Evolutionary conservation across 441 rosid genomes (phyloP).

Genomic region (Corymbia calophylla): DNA sequence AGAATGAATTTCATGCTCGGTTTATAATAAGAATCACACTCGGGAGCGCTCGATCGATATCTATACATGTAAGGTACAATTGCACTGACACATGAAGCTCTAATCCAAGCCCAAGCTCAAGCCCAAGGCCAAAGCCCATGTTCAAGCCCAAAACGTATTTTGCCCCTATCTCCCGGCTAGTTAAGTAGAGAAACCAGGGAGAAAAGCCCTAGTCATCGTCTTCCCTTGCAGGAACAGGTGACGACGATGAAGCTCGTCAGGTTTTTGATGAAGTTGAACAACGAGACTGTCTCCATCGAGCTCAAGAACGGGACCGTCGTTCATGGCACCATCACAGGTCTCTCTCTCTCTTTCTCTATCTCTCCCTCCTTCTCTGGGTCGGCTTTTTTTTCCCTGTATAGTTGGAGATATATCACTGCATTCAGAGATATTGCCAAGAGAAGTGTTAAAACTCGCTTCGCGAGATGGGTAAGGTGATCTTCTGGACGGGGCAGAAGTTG

Average conservation of each 20-base stretch:
- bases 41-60: not conserved
- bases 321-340: slow-evolving; percentile 93
- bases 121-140: not conserved
- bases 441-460: not conserved
- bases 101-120: not conserved
- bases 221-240: not conserved
- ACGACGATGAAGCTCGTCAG: slow-evolving; percentile 18
- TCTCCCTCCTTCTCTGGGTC: not conserved
- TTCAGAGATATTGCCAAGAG: not conserved
- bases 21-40: not conserved
- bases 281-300: slow-evolving; percentile 92
- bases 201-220: not conserved
- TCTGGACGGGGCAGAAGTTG: not conserved
- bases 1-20: not conserved
- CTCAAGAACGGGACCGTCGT: slow-evolving; percentile 93
- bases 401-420: not conserved
- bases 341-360: not conserved
- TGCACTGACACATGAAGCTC: not conserved
- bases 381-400: not conserved
- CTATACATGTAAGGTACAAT: not conserved
- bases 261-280: slow-evolving; percentile 98
- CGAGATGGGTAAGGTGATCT: too few relatives aligned
- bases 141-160: not conserved
- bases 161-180: not conserved
- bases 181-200: not conserved